Conservation (phyloP, 768 basidiomycete species). For the Trametes cingulata region DNA sequence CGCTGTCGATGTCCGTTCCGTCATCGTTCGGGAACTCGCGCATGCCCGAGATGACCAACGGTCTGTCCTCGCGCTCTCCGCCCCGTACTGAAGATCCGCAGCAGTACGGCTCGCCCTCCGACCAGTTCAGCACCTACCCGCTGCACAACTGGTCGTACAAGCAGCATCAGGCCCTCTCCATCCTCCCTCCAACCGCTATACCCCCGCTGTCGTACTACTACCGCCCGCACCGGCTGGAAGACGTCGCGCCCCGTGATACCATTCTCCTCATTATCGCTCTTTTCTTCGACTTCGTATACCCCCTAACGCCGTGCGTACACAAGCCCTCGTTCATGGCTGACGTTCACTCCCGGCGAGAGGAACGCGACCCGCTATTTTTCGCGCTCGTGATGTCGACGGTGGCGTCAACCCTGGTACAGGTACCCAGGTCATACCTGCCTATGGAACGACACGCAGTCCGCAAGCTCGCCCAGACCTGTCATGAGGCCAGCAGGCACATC, state of each 20-base stretch:
- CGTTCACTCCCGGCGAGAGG: constrained; percentile 75
- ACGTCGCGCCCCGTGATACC: constrained; percentile 79
- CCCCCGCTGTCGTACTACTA: constrained; percentile 73
- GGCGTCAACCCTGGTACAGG: constrained; percentile 84
- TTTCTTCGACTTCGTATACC: constrained; percentile 94
- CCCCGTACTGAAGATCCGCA: constrained; percentile 46
- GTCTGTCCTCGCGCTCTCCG: constrained; percentile 36
- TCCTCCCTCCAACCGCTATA: constrained; percentile 43
- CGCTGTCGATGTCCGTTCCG: constrained; percentile 35
- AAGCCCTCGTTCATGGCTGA: constrained; percentile 93
- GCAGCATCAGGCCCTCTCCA: constrained; percentile 53
- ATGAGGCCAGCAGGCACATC: constrained; percentile 81
- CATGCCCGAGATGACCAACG: constrained; percentile 35
- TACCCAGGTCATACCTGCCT: constrained; percentile 85
- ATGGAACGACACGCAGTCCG: constrained; percentile 85
- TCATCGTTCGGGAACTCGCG: constrained; percentile 43
- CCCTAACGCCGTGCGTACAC: constrained; percentile 88
- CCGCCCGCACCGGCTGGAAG: constrained; percentile 75
- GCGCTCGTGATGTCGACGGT: constrained; percentile 88
- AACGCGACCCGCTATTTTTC: constrained; percentile 88
- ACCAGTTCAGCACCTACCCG: constrained; percentile 64
- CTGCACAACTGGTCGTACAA: constrained; percentile 73
- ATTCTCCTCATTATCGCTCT: constrained; percentile 81
- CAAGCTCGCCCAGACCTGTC: constrained; percentile 78
- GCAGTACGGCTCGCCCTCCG: constrained; percentile 41